Base-by-base conservation (phyloP, 257 asterid species). In the Solanum neorickii region DNA sequence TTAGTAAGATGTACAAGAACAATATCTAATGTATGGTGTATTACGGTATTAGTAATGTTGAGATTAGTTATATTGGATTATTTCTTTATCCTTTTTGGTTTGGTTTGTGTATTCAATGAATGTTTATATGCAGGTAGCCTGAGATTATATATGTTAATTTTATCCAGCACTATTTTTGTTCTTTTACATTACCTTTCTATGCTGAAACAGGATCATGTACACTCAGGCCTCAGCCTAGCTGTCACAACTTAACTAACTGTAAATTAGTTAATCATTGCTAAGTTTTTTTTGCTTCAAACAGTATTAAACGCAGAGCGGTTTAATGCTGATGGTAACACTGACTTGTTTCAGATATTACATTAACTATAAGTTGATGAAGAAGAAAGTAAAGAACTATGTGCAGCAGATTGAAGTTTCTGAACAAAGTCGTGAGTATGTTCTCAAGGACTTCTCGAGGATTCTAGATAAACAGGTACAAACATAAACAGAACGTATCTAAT, bases 291-390 rank as follows among this genome's bases (percentile, higher is more conserved):
- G 1, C 27, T 9, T 10, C 41, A 46, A 76, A 76, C 21, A 76
- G 33, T 76, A 42, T 9, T 13, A 42, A 7, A n/a, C 37, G 20
- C 18, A 27, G 18, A 49, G 68, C 21, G 44, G 68, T 12, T 80
- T 49, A 49, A 13, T 15, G 4, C 11, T 80, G 85, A 29, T 47
- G 44, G 44, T 80, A 29, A 29, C 44, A 47, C 41, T 46, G 27
- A 49, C 46, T 65, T 56, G 46, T 65, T 87, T 73, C 94, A 97
- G 99, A 90, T 95, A 95, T 92, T 97, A 97, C 87, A 95, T 97
- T 93, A 97, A 95, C 93, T 96, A 96, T 97, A 96, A 96, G 91
- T 66, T 95, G 82, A 94, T 96, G 98, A 96, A 96, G 97, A 96
- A 93, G 90, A 96, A 88, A 73, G 98, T 96, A 66, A 96, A 91